Conservation (phyloP, 2,329 filamentous ascomycete species). For the Fusarium sp. region DNA sequence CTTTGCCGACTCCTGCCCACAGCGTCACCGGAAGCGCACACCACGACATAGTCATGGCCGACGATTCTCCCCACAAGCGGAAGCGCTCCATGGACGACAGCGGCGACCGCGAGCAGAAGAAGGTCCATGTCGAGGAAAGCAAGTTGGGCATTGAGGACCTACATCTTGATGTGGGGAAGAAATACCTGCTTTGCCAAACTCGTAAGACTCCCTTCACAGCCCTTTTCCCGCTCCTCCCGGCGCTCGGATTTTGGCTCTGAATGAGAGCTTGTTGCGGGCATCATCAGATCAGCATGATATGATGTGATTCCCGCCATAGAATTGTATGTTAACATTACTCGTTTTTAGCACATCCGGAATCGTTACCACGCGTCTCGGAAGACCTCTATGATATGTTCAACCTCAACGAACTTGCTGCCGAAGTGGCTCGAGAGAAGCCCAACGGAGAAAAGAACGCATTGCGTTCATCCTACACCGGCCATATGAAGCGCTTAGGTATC, state of each 20-base stretch:
- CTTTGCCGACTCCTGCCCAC: conserved; percentile 74
- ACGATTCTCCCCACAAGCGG: conserved; percentile 72
- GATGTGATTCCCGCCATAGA: conserved; percentile 44
- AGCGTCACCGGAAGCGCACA: conserved; percentile 71
- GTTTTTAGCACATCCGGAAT: conserved; percentile 64
- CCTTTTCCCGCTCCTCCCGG: conserved; percentile 50
- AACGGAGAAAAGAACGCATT: conserved; percentile 78
- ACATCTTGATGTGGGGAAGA: conserved; percentile 76
- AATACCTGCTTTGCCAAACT: conserved; percentile 77
- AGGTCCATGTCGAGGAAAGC: conserved; percentile 73
- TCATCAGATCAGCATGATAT: conserved; percentile 29
- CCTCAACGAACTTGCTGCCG: conserved; percentile 69
- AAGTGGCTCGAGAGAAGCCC: conserved; percentile 74
- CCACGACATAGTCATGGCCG: conserved; percentile 63
- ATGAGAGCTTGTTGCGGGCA: conserved; percentile 39
- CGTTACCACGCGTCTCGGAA: conserved; percentile 64
- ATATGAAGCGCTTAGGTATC: conserved; percentile 75
- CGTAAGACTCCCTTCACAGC: conserved; percentile 72
- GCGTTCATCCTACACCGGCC: conserved; percentile 77
- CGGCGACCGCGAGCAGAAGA: conserved; percentile 72
- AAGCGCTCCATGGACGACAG: conserved; percentile 72
- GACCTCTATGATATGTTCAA: conserved; percentile 74
- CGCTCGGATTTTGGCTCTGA: conserved; percentile 45
- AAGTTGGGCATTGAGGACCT: conserved; percentile 75
- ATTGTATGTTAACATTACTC: conserved; percentile 62